Evolutionary conservation across 1,284 basidiomycete species (phyloP).

Genomic region (Cronartium quercuum): DNA sequence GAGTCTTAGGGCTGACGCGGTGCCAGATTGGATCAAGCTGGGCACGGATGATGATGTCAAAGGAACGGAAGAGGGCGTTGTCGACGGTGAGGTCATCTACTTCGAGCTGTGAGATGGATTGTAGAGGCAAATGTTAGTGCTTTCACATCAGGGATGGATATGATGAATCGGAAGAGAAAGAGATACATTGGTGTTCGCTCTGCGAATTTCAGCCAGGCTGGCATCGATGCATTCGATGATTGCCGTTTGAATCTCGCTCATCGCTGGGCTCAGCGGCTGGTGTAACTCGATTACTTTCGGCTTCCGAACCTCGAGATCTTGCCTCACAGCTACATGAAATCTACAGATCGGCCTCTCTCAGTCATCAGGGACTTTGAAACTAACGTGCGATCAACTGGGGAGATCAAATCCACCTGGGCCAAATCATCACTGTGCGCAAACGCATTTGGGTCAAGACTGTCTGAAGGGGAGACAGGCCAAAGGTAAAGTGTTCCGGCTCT

Average conservation of each 20-base stretch:
- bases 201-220: constrained; percentile 82
- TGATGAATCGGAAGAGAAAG: neutral
- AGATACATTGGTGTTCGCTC: constrained; percentile 71
- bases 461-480: constrained; percentile 80
- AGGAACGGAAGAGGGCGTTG: constrained; percentile 88
- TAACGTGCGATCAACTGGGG: neutral
- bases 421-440: constrained; percentile 78
- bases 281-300: constrained; percentile 91
- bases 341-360: constrained; percentile 51
- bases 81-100: constrained; percentile 88
- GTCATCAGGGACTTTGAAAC: neutral
- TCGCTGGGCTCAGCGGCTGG: constrained; percentile 74
- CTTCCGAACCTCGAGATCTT: constrained; percentile 67
- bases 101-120: constrained; percentile 61
- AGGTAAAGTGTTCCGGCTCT: constrained; percentile 87
- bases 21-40: constrained; percentile 95
- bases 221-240: constrained; percentile 92
- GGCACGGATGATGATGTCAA: constrained; percentile 79
- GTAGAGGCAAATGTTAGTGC: neutral
- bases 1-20: constrained; percentile 83
- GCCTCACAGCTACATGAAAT: constrained; percentile 80
- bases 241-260: constrained; percentile 84
- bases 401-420: constrained; percentile 55
- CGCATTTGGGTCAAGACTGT: constrained; percentile 89
- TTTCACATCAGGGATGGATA: neutral